These are phyloP conservation scores for Rhizopus delemar DNA, from an alignment of 371 early-diverging fungal species.

Conservation along the genomic window DNA sequence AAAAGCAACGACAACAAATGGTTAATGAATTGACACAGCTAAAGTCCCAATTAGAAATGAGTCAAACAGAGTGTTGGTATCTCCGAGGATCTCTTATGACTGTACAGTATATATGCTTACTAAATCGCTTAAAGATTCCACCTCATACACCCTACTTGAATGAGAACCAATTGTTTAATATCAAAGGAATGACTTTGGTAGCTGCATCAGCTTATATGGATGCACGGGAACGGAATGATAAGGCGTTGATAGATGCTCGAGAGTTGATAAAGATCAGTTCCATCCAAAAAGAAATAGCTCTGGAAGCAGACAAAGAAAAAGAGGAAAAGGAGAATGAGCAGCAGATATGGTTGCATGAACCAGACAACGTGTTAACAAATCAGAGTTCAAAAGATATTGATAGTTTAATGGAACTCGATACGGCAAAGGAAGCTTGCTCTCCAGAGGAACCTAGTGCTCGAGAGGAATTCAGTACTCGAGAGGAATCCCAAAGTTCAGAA, in stretches of 20 bases:
- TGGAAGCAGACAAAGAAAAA: neutral
- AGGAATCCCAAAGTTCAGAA: neutral
- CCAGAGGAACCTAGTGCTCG: no score
- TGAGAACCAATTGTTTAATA: conserved; percentile 24
- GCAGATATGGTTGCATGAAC: neutral
- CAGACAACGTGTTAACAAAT: no score
- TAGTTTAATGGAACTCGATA: no score
- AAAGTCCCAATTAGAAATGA: conserved; percentile 45
- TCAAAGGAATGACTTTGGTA: conserved; percentile 25
- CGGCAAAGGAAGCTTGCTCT: no score
- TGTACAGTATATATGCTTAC: conserved; percentile 45
- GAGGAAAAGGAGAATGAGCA: neutral
- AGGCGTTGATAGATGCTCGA: neutral
- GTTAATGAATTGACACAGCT: conserved; percentile 46
- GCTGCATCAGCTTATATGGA: conserved; percentile 31
- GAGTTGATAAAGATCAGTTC: no score
- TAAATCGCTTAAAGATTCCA: conserved; percentile 34
- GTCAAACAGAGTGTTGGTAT: conserved; percentile 60
- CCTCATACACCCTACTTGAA: conserved; percentile 38
- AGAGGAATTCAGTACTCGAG: no score
- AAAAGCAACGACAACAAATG: conserved; percentile 48
- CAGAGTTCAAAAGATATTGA: no score
- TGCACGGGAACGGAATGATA: conserved; percentile 29
- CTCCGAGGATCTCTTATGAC: conserved; percentile 49
- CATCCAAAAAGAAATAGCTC: no score